Conservation (phyloP, 805 yeast species). For the Myxozyma monticola region DNA sequence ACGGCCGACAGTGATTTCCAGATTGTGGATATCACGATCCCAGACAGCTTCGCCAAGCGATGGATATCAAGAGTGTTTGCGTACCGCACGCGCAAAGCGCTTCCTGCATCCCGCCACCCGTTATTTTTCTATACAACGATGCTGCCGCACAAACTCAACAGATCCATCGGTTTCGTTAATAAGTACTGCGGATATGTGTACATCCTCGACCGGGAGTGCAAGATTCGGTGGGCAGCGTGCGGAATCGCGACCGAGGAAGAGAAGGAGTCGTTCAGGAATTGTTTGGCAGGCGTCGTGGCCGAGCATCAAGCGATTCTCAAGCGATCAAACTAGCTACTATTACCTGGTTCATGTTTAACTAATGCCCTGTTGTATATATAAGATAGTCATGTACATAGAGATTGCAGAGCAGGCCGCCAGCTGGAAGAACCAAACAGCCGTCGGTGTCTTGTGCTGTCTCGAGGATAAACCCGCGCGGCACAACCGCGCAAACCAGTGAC, state of each 20-base stretch:
- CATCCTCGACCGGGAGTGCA: conserved; percentile 69
- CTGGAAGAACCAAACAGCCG: no score
- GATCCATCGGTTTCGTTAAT: conserved; percentile 60
- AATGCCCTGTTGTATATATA: no score
- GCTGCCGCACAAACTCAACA: conserved; percentile 15
- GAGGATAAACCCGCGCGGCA: no score
- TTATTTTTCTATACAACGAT: conserved; percentile 49
- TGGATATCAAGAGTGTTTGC: conserved; percentile 57
- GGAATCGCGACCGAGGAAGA: conserved; percentile 79
- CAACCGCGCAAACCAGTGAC: no score
- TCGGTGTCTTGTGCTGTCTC: no score
- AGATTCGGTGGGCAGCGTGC: conserved; percentile 87
- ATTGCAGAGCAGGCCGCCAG: no score
- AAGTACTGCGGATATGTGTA: conserved; percentile 81
- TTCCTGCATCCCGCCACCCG: conserved; percentile 53
- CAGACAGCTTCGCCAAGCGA: conserved; percentile 72
- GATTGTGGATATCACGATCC: conserved; percentile 72
- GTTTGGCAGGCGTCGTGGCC: conserved; percentile 21
- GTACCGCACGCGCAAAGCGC: conserved; percentile 45
- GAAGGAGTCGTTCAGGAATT: conserved; percentile 35
- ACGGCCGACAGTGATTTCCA: conserved; percentile 52
- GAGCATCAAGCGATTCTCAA: conserved; percentile 11
- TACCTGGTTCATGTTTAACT: no score
- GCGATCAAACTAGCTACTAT: no score
- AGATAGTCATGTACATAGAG: no score